Percentiles rank a stretch among this genome's conserved stretches.
Conservation (phyloP, 2,329 filamentous ascomycete species). For the Curvularia sp. region DNA sequence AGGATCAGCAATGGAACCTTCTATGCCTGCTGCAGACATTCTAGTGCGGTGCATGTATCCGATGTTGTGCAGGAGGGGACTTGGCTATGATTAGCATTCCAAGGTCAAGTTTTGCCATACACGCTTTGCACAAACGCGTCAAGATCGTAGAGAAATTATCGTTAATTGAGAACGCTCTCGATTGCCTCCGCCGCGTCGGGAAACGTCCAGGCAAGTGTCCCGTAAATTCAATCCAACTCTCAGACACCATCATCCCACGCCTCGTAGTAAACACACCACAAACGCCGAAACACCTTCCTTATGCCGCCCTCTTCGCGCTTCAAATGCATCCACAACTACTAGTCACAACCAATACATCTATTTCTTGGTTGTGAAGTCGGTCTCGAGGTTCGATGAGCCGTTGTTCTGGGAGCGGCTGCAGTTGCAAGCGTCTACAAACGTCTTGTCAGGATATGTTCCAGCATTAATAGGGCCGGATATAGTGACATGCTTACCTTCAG, state of each 20-base stretch:
- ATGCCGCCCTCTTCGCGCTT: constrained; percentile 15
- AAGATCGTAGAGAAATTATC: neutral
- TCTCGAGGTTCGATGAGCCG: constrained; percentile 72
- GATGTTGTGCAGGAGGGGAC: neutral
- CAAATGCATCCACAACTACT: constrained; percentile 2
- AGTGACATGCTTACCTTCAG: constrained; percentile 63
- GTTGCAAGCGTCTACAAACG: constrained; percentile 65
- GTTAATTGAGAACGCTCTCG: neutral
- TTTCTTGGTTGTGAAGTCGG: constrained; percentile 81
- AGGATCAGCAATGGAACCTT: neutral
- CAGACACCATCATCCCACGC: neutral
- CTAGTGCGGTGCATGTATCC: neutral
- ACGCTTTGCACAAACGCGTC: neutral
- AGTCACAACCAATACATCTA: constrained; percentile 22
- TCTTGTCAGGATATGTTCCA: constrained; percentile 7
- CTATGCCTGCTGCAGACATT: constrained; percentile 2
- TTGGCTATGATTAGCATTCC: neutral
- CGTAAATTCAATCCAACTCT: neutral
- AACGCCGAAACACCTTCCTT: constrained; percentile 22
- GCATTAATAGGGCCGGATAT: neutral
- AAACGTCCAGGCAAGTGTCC: neutral
- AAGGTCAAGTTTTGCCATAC: neutral
- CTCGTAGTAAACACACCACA: neutral
- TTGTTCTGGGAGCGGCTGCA: constrained; percentile 76
- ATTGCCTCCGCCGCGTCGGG: neutral